Evolutionary conservation across 2,329 filamentous ascomycete genomes (phyloP).

Genomic region (Tolypocladium cylindrosporum): DNA sequence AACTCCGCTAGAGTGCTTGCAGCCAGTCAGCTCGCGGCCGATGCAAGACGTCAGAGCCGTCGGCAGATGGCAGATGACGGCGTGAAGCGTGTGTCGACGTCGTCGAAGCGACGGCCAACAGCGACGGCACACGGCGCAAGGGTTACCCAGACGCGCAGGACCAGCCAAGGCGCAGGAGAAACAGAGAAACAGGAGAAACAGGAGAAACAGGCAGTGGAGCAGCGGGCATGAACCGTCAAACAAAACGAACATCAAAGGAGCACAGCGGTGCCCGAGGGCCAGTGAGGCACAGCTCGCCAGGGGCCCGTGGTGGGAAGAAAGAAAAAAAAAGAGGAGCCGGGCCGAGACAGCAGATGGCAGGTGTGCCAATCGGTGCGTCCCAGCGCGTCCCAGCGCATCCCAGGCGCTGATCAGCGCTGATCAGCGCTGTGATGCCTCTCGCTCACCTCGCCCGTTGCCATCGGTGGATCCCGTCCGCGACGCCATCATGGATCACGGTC

Average conservation of each 20-base stretch:
- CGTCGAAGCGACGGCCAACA: not conserved
- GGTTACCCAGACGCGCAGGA: no score
- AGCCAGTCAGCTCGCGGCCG: not conserved
- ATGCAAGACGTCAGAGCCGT: not conserved
- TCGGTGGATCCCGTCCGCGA: not conserved
- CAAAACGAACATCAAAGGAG: not conserved
- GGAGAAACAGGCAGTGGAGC: not conserved
- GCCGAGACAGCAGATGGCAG: not conserved
- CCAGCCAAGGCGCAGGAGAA: not conserved
- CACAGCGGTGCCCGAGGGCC: no score
- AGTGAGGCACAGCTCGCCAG: no score
- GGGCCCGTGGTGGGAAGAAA: not conserved
- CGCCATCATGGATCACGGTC: not conserved
- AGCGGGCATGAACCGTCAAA: no score
- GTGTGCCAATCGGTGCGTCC: not conserved
- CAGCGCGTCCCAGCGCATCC: not conserved
- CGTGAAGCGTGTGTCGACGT: not conserved
- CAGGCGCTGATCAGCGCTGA: not conserved
- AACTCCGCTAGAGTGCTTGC: not conserved
- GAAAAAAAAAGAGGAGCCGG: not conserved
- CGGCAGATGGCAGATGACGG: not conserved
- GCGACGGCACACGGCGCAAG: not conserved
- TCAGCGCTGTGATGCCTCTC: not conserved
- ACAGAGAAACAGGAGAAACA: not conserved
- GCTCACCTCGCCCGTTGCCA: not conserved